Evolutionary conservation across 306 rosid species (phyloP).

Genomic region (Ziziphus jujuba): DNA sequence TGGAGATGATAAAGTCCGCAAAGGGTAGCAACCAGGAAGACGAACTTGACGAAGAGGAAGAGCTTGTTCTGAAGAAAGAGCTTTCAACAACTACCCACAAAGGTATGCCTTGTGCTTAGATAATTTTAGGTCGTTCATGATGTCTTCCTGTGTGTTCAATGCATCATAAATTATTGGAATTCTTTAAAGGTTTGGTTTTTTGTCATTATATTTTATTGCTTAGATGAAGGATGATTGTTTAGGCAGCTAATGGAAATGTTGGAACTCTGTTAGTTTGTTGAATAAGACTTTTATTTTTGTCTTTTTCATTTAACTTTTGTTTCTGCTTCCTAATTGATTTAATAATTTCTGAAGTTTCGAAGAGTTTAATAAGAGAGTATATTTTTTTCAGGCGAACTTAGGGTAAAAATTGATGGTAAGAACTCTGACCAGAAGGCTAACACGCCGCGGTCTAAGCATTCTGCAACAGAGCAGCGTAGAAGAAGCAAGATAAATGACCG

Average conservation of each 20-base stretch:
- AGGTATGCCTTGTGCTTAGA: slow-evolving; percentile 35
- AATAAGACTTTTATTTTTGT: background rate
- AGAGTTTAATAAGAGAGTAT: background rate
- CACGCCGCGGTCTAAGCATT: slow-evolving; percentile 97
- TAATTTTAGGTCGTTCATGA: background rate
- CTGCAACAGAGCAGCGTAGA: slow-evolving; percentile 97
- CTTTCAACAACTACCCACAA: slow-evolving; percentile 35
- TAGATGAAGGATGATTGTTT: too few relatives aligned
- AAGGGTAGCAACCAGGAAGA: slow-evolving; percentile 60
- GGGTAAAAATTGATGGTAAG: slow-evolving; percentile 64
- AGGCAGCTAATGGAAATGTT: too few relatives aligned
- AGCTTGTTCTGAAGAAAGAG: slow-evolving; percentile 67
- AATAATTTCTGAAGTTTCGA: background rate
- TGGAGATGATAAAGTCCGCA: slow-evolving; percentile 86
- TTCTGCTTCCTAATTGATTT: background rate
- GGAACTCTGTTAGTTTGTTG: too few relatives aligned
- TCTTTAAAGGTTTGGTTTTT: background rate
- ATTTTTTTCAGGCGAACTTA: slow-evolving; percentile 44
- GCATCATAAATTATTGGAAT: background rate
- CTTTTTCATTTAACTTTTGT: background rate
- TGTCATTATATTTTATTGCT: background rate
- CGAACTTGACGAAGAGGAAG: slow-evolving; percentile 66
- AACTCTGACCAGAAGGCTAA: slow-evolving; percentile 79
- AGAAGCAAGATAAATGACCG: slow-evolving; percentile 98
- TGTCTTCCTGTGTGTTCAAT: background rate